phyloP scores from a whole-genome alignment of 306 rosid genomes.

The Glycine tomentella region DNA sequence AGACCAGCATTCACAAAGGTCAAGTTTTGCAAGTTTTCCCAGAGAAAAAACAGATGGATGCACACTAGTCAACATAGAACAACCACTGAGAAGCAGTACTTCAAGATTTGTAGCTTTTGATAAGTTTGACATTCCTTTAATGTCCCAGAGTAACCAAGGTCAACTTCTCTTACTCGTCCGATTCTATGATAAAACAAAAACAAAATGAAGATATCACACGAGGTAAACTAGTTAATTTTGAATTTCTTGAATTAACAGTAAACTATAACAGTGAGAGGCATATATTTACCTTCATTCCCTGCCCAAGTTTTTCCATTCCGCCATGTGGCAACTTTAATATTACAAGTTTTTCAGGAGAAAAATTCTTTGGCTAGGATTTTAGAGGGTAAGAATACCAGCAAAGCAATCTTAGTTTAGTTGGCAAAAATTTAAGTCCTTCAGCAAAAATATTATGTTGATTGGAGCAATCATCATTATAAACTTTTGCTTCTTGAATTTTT shows the following conservation, averaged over 20 bases:
- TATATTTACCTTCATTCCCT: too few species aligned
- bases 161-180: background rate
- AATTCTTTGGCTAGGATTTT: too few species aligned
- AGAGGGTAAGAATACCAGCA: too few species aligned
- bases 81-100: background rate
- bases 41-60: background rate
- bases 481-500: too few species aligned
- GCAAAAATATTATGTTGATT: too few species aligned
- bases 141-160: background rate
- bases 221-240: background rate
- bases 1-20: background rate
- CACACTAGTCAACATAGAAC: background rate
- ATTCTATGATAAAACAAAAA: background rate
- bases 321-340: too few species aligned
- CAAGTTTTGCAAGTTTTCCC: background rate
- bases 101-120: background rate
- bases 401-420: too few species aligned
- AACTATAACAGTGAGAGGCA: background rate
- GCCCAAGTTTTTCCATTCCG: too few species aligned
- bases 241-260: background rate
- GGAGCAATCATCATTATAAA: too few species aligned
- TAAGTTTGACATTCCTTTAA: background rate
- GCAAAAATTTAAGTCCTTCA: too few species aligned
- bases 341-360: too few species aligned
- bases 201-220: too few species aligned